These are phyloP conservation scores for Cicer bijugum DNA, from an alignment of 306 rosid genomes.

Conservation along the genomic window DNA sequence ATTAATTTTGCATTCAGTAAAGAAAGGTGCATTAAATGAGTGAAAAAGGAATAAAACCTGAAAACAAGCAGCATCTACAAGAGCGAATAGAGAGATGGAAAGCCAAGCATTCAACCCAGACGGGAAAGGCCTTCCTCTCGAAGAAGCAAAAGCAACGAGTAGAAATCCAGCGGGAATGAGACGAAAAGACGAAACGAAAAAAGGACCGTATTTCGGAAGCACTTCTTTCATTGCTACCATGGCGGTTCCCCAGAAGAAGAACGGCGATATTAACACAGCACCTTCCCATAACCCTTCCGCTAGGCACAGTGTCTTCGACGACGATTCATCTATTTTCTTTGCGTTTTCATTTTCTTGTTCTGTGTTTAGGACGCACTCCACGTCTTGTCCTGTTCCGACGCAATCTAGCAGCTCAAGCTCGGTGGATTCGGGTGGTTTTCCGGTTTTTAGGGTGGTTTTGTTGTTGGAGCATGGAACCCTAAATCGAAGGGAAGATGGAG, in stretches of 20 bases:
- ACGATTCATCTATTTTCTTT: conserved; percentile 17
- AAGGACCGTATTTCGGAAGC: conserved; percentile 79
- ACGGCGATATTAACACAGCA: conserved; percentile 82
- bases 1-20: neutral
- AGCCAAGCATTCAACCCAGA: conserved; percentile 82
- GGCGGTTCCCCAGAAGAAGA: conserved; percentile 97
- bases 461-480: conserved; percentile 43
- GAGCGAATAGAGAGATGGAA: conserved; percentile 74
- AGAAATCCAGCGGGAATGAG: conserved; percentile 90
- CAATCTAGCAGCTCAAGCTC: conserved; percentile 50
- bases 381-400: conserved; percentile 75
- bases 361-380: conserved; percentile 51
- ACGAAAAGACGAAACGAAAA: conserved; percentile 83
- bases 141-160: conserved; percentile 76
- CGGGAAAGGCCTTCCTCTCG: conserved; percentile 71
- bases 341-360: conserved; percentile 19
- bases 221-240: conserved; percentile 99
- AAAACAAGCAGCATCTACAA: conserved; percentile 85
- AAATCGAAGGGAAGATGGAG: conserved; percentile 34
- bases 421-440: neutral
- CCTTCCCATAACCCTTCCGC: conserved; percentile 58
- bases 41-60: conserved; percentile 51
- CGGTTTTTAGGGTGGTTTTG: conserved; percentile 16
- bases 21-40: neutral
- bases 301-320: neutral